A percentile compares a stretch with the other conserved stretches of the same genome.
These are phyloP conservation scores for Ogataea dorogensis DNA, from an alignment of 805 yeast genomes.

Conservation along the genomic window DNA sequence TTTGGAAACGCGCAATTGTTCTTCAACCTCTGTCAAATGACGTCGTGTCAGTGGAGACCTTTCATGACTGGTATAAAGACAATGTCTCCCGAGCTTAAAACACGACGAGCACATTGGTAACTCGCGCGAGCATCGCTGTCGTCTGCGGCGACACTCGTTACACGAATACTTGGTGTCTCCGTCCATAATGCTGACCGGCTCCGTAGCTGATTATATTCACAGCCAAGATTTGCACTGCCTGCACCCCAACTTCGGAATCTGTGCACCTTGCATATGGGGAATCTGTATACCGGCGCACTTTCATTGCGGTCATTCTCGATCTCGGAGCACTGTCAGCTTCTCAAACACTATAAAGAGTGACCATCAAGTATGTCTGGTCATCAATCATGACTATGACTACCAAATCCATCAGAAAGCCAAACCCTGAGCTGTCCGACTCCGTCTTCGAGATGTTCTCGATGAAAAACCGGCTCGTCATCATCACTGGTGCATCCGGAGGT, in stretches of 20 bases:
- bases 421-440: conserved; percentile 16
- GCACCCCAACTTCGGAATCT: too few relatives aligned
- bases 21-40: conserved; percentile 19
- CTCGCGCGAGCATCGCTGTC: conserved; percentile 17
- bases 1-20: conserved; percentile 11
- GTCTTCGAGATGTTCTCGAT: conserved; percentile 36
- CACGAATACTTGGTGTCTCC: conserved; percentile 10
- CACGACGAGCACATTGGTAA: conserved; percentile 17
- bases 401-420: conserved; percentile 18
- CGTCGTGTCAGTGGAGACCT: conserved; percentile 17
- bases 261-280: too few relatives aligned
- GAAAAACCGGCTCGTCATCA: conserved; percentile 41
- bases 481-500: conserved; percentile 59
- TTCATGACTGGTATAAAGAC: conserved; percentile 15
- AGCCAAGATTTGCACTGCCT: too few relatives aligned
- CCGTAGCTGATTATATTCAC: too few relatives aligned
- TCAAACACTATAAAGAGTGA: too few relatives aligned
- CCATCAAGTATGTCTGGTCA: too few relatives aligned
- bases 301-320: too few relatives aligned
- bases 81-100: conserved; percentile 14
- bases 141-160: conserved; percentile 18
- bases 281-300: too few relatives aligned
- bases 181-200: too few relatives aligned
- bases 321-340: too few relatives aligned
- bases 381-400: conserved; percentile 11